These are phyloP conservation scores for Pigoraptor vietnamica DNA, from an alignment of 78 protist species.

Conservation along the genomic window DNA sequence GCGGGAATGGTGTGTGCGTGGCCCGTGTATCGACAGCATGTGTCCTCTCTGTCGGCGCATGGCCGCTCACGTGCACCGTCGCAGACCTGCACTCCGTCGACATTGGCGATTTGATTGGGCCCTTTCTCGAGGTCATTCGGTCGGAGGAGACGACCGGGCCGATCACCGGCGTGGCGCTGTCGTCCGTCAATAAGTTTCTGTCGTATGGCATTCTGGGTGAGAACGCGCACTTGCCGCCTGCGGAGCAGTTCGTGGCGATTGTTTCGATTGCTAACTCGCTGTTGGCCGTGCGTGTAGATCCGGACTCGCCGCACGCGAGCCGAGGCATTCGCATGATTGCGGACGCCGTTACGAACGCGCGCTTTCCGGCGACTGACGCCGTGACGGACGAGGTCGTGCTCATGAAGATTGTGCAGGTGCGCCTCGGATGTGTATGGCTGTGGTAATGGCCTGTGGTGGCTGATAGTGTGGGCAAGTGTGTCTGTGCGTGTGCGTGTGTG, in stretches of 20 bases:
- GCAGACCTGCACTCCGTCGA: not conserved
- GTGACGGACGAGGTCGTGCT: constrained; percentile 86
- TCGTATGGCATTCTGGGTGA: constrained; percentile 19
- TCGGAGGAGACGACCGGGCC: constrained; percentile 79
- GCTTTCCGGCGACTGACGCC: constrained; percentile 85
- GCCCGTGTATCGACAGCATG: too few relatives aligned
- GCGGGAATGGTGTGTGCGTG: too few relatives aligned
- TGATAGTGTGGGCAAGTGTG: not conserved
- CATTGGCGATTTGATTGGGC: not conserved
- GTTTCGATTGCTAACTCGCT: not conserved
- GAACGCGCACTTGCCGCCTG: not conserved
- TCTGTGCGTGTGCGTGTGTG: not conserved
- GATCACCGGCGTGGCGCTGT: constrained; percentile 82
- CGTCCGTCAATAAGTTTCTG: constrained; percentile 70
- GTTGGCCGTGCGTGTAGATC: not conserved
- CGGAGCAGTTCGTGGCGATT: not conserved
- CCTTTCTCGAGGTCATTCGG: constrained; percentile 74
- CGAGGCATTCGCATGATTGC: constrained; percentile 47
- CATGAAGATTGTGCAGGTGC: constrained; percentile 68
- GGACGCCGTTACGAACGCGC: constrained; percentile 72
- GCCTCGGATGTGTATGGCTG: not conserved
- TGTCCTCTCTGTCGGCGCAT: too few relatives aligned
- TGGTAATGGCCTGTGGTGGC: not conserved
- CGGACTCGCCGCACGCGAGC: constrained; percentile 23
- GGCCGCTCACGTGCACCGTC: too few relatives aligned